Evolutionary conservation across 805 yeast species (phyloP).

Genomic region (Candida succiphila): DNA sequence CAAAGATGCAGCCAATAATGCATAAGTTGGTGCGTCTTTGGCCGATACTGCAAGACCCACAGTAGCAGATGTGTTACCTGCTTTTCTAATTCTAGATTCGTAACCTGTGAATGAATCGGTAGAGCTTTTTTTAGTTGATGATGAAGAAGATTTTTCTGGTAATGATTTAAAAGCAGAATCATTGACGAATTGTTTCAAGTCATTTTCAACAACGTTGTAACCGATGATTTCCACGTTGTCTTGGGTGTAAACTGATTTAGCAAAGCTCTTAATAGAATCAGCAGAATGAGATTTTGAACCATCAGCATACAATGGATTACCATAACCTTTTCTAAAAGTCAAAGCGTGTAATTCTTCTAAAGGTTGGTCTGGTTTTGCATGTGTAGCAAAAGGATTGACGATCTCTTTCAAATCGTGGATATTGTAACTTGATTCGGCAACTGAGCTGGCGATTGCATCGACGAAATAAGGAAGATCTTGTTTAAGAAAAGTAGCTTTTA

Average conservation of each 20-base stretch:
- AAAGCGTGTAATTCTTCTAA: constrained; percentile 70
- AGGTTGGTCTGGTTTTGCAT: constrained; percentile 48
- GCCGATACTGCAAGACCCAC: constrained; percentile 72
- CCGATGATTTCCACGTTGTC: constrained; percentile 65
- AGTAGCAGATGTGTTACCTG: constrained; percentile 62
- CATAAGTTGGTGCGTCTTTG: constrained; percentile 54
- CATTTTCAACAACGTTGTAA: constrained; percentile 63
- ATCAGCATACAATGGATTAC: constrained; percentile 71
- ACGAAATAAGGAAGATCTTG: constrained; percentile 90
- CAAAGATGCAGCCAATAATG: constrained; percentile 62
- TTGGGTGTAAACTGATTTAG: constrained; percentile 56
- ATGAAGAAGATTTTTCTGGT: constrained; percentile 38
- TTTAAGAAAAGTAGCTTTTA: constrained; percentile 74
- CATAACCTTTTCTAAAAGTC: constrained; percentile 82
- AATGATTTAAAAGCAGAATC: constrained; percentile 58
- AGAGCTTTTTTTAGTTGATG: constrained; percentile 20
- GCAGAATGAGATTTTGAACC: constrained; percentile 45
- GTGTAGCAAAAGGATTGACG: constrained; percentile 66
- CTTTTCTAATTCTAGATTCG: constrained; percentile 54
- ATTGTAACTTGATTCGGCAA: constrained; percentile 63
- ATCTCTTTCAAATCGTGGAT: constrained; percentile 78
- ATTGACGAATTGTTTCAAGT: constrained; percentile 55
- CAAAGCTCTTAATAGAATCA: constrained; percentile 59
- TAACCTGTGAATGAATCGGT: constrained; percentile 56
- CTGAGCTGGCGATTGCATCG: constrained; percentile 68